These are phyloP conservation scores for Zoysia matrella DNA, from an alignment of 202 grass and related monocot genomes.

Conservation along the genomic window DNA sequence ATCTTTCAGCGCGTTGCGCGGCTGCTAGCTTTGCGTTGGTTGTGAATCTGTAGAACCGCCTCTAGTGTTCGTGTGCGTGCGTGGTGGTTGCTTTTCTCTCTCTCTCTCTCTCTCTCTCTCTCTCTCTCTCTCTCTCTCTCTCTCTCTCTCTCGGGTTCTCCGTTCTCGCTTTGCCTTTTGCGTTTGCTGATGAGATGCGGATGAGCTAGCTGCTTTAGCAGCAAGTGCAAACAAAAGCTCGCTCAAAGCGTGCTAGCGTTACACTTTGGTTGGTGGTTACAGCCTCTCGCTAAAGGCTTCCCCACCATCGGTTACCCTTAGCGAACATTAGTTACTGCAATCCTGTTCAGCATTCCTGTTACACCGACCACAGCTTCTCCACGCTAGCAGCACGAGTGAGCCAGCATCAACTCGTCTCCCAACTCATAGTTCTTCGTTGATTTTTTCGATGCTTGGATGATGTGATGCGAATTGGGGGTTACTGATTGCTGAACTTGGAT, in stretches of 20 bases:
- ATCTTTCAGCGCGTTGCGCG: no score
- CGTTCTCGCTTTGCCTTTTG: constrained; percentile 26
- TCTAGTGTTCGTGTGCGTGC: constrained; percentile 1
- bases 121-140: background rate
- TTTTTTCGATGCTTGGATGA: background rate
- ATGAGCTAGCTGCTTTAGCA: constrained; percentile 33
- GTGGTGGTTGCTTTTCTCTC: background rate
- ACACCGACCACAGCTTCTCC: background rate
- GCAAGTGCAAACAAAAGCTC: constrained; percentile 53
- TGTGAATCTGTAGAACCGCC: background rate
- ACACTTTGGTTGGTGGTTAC: constrained; percentile 49
- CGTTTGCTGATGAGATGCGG: constrained; percentile 22
- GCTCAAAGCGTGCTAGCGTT: constrained; percentile 33
- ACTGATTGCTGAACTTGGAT: background rate
- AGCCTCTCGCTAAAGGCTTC: background rate
- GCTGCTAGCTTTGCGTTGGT: no score
- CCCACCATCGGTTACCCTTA: background rate
- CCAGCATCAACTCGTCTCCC: background rate
- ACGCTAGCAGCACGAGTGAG: no score
- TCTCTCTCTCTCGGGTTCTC: background rate
- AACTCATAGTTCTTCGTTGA: background rate
- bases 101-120: background rate
- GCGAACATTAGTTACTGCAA: constrained; percentile 10
- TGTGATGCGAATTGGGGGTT: background rate
- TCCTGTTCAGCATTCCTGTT: background rate